A percentile compares a stretch with the other conserved stretches of the same genome.
These are phyloP conservation scores for Penicillium mononematosum DNA, from an alignment of 495 filamentous ascomycete genomes.

Conservation along the genomic window DNA sequence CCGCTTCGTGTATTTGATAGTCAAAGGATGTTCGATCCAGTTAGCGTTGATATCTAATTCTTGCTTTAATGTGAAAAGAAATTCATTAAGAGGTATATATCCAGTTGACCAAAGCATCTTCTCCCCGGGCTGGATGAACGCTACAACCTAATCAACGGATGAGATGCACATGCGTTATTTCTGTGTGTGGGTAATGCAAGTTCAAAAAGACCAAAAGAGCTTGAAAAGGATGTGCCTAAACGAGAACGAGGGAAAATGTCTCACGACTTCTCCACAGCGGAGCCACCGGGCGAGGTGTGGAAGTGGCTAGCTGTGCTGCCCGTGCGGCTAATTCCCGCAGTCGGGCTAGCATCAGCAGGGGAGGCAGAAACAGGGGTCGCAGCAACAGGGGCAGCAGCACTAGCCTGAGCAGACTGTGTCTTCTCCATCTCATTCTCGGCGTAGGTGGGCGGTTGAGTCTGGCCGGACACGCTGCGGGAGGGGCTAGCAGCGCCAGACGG, in stretches of 20 bases:
- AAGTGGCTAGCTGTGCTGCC: constrained; percentile 33
- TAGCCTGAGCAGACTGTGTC: constrained; percentile 11
- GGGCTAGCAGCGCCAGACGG: constrained; percentile 1
- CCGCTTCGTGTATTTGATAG: constrained; percentile 1
- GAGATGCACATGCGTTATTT: background rate
- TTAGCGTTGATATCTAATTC: constrained; percentile 6
- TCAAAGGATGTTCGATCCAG: background rate
- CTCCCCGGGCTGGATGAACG: background rate
- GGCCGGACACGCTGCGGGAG: constrained; percentile 13
- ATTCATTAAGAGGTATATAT: constrained; percentile 14
- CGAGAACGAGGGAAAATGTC: no score
- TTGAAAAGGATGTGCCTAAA: background rate
- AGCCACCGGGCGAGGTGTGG: constrained; percentile 30
- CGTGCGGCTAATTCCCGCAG: constrained; percentile 26
- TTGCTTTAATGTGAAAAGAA: constrained; percentile 1
- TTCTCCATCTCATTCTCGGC: constrained; percentile 30
- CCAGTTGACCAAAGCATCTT: background rate
- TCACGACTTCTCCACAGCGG: constrained; percentile 23
- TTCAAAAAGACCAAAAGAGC: background rate
- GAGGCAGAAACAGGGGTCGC: constrained; percentile 2
- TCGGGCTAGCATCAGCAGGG: constrained; percentile 14
- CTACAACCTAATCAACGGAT: background rate
- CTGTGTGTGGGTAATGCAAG: background rate
- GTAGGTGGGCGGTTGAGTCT: constrained; percentile 28
- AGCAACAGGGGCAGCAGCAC: constrained; percentile 4